Evolutionary conservation across 2,329 filamentous ascomycete genomes (phyloP).

Genomic region (Chrysoporthe deuterocubensis): DNA sequence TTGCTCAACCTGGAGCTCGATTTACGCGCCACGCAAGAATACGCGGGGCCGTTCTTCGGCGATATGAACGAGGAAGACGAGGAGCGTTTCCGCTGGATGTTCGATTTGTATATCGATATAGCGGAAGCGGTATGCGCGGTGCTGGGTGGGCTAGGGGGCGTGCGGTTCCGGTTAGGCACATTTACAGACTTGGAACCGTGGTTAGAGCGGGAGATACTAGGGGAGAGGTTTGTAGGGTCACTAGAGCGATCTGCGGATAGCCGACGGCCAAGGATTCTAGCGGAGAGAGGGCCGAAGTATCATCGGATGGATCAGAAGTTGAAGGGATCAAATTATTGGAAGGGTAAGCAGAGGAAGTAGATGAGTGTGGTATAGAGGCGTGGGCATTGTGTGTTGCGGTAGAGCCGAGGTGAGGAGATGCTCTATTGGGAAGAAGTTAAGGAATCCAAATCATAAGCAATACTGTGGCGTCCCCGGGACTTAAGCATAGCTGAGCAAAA

Average conservation of each 20-base stretch:
- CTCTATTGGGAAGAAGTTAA: no score
- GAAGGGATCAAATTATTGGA: constrained; percentile 7
- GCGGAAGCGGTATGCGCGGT: constrained; percentile 6
- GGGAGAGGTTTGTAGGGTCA: constrained; percentile 12
- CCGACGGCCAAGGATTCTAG: neutral
- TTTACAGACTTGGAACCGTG: constrained; percentile 9
- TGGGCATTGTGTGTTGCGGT: no score
- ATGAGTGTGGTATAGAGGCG: no score
- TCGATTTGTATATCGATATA: constrained; percentile 8
- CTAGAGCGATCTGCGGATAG: constrained; percentile 4
- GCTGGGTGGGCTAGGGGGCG: neutral
- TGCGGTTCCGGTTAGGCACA: constrained; percentile 11
- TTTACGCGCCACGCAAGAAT: neutral
- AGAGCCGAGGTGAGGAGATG: no score
- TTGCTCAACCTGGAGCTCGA: constrained; percentile 11
- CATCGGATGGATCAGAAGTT: constrained; percentile 11
- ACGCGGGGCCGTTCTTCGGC: neutral
- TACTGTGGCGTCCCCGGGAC: no score
- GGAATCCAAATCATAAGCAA: no score
- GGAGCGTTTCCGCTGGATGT: constrained; percentile 9
- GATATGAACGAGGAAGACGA: neutral
- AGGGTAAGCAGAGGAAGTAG: neutral
- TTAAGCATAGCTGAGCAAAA: no score
- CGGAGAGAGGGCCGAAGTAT: constrained; percentile 3
- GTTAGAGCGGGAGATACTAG: constrained; percentile 13